Percentiles rank a stretch among this genome's conserved stretches.
Evolutionary conservation across 176 grass and related monocot species (phyloP).

Genomic region (Zoysia pacifica): DNA sequence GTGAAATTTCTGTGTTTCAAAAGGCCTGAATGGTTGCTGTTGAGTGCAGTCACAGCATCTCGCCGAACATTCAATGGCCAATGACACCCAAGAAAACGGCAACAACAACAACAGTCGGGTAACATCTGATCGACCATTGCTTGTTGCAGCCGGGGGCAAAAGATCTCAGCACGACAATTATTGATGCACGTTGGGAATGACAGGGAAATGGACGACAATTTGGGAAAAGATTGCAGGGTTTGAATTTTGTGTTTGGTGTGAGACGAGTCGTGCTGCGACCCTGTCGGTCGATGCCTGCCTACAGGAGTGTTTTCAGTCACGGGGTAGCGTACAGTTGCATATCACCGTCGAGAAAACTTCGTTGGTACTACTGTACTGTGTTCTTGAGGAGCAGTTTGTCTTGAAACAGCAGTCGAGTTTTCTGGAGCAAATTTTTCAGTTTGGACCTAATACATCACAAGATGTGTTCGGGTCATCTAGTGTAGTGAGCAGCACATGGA

Average conservation of each 20-base stretch:
- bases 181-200: slow-evolving; percentile 2
- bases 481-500: background rate
- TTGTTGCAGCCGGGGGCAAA: background rate
- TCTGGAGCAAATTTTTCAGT: background rate
- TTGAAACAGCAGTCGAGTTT: background rate
- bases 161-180: background rate
- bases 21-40: background rate
- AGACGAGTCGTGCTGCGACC: background rate
- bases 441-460: background rate
- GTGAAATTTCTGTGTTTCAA: too few relatives aligned
- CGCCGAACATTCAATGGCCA: background rate
- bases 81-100: background rate
- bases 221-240: background rate
- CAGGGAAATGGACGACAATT: slow-evolving; percentile 8
- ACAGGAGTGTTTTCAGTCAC: background rate
- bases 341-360: slow-evolving; percentile 18
- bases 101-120: background rate
- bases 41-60: background rate
- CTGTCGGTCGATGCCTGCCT: background rate
- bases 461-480: background rate
- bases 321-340: background rate
- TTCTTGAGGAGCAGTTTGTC: background rate
- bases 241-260: background rate
- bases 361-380: background rate
- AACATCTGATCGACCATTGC: background rate